Evolutionary conservation across 108 stramenopile species (phyloP).

Genomic region (Cylindrotheca closterium): DNA sequence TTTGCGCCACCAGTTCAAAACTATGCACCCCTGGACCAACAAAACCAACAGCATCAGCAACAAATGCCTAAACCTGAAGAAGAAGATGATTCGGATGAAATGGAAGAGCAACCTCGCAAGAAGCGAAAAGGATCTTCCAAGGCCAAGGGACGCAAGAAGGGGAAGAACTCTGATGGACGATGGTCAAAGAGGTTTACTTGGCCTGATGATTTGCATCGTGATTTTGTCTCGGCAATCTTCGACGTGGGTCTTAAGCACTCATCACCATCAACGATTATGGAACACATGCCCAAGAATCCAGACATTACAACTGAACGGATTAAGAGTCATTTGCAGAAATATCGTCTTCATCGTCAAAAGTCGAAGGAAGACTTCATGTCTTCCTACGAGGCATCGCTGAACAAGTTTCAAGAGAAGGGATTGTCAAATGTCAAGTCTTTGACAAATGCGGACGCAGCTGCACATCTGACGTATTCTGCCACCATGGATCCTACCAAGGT

Average conservation of each 20-base stretch:
- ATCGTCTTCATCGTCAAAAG: slow-evolving; percentile 85
- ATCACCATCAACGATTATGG: slow-evolving; percentile 88
- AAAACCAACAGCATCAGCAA: neutral
- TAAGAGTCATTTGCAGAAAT: slow-evolving; percentile 96
- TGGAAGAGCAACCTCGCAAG: slow-evolving; percentile 8
- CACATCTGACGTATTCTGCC: slow-evolving; percentile 49
- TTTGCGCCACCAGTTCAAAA: neutral
- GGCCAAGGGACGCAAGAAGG: slow-evolving; percentile 41
- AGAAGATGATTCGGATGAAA: slow-evolving; percentile 15
- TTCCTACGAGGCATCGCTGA: slow-evolving; percentile 65
- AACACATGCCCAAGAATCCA: slow-evolving; percentile 81
- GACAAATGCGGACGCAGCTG: slow-evolving; percentile 65
- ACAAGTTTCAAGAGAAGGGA: slow-evolving; percentile 45
- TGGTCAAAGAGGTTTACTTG: slow-evolving; percentile 90
- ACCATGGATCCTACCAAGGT: slow-evolving; percentile 18
- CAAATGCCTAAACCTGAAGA: neutral
- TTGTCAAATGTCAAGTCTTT: slow-evolving; percentile 27
- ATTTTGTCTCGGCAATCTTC: slow-evolving; percentile 91
- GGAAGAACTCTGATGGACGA: slow-evolving; percentile 55
- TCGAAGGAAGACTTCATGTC: slow-evolving; percentile 91
- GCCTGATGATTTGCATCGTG: slow-evolving; percentile 86
- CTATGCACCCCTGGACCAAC: neutral
- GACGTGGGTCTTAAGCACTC: slow-evolving; percentile 93
- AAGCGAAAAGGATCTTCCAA: neutral
- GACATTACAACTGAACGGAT: slow-evolving; percentile 92